A percentile compares a stretch with the other conserved stretches of the same genome.
phyloP scores from a whole-genome alignment of 441 rosid genomes.

The Adansonia rubrostipa region DNA sequence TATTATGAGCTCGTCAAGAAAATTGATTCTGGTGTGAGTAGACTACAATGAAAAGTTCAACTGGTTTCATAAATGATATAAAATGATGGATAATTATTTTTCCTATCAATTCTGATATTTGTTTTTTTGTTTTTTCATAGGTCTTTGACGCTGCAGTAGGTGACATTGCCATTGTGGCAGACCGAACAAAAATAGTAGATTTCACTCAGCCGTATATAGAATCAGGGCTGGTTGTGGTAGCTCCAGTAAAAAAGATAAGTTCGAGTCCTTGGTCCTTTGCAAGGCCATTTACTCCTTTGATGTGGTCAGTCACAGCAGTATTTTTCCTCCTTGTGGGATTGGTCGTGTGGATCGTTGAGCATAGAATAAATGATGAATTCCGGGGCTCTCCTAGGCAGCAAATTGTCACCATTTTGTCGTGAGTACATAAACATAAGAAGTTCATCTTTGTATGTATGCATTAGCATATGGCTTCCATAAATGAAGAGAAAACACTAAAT shows the following conservation, averaged over 20 bases:
- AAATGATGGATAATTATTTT: conserved; percentile 29
- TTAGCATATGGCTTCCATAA: not conserved
- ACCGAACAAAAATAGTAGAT: conserved; percentile 77
- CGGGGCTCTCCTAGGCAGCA: conserved; percentile 88
- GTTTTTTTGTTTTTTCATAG: conserved; percentile 41
- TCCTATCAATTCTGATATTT: conserved; percentile 22
- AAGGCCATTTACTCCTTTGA: conserved; percentile 72
- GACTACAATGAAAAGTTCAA: conserved; percentile 18
- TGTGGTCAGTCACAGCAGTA: conserved; percentile 80
- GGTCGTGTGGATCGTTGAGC: conserved; percentile 94
- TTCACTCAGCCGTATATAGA: conserved; percentile 93
- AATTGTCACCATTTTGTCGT: conserved; percentile 81
- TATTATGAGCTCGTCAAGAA: conserved; percentile 60
- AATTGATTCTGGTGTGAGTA: conserved; percentile 70
- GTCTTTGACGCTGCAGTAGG: conserved; percentile 86
- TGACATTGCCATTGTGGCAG: conserved; percentile 77
- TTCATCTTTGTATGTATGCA: conserved; percentile 23
- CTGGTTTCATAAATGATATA: conserved; percentile 23
- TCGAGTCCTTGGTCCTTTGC: conserved; percentile 78
- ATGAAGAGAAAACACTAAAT: not conserved
- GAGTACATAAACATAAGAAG: conserved; percentile 35
- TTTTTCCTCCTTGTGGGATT: conserved; percentile 82
- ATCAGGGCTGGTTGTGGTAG: conserved; percentile 94
- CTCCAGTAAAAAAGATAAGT: conserved; percentile 65
- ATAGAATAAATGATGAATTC: conserved; percentile 83